Evolutionary conservation across 2,329 filamentous ascomycete species (phyloP), one percentile per base, ranked within the genome.

Genomic region (Monascus ruber): DNA sequence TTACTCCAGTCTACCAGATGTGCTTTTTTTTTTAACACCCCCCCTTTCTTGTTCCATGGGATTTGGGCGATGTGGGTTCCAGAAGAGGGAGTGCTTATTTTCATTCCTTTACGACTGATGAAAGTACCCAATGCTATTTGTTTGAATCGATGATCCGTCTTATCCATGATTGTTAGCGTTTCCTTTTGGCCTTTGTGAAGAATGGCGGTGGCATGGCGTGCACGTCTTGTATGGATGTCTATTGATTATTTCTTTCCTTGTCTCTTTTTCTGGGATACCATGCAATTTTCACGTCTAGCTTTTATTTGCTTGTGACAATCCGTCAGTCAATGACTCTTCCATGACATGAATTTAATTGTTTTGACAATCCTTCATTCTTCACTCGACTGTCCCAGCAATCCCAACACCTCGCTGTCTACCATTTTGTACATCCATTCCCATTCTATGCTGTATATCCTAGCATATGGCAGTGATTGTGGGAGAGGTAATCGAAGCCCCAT

Each of bases 341-440:
- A 17, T 8, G 24, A 3, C 1, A 11, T 4, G 7, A 6, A 33
- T 33, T 6, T 33, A 4, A 8, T 10, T 17, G 24, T 31, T 8
- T n/a, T 31, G 28, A 31, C n/a, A 8, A 31, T 31, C 28, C 28
- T 31, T 31, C 7, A n/a, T 31, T 31, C 7, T 31, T n/a, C 17
- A 17, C n/a, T 31, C 2, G n/a, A 47, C 44, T 49, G 53, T 36
- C 50, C 49, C 58, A 62, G 61, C 32, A 56, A 46, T 41, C 46
- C 47, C 38, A 63, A 37, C 25, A 46, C 41, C 36, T 59, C 51
- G 24, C 43, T 47, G 42, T 65, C 60, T 43, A 65, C 45, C 45
- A 50, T 56, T 51, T 64, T 65, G 49, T 59, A 66, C 47, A 49
- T 56, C 54, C 63, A 63, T 40, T 63, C 52, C 52, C 59, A 66